Percentiles rank a stretch among this genome's conserved stretches.
Conservation (phyloP, 192 early-diverging fungal species). For the Backusella westeae region DNA sequence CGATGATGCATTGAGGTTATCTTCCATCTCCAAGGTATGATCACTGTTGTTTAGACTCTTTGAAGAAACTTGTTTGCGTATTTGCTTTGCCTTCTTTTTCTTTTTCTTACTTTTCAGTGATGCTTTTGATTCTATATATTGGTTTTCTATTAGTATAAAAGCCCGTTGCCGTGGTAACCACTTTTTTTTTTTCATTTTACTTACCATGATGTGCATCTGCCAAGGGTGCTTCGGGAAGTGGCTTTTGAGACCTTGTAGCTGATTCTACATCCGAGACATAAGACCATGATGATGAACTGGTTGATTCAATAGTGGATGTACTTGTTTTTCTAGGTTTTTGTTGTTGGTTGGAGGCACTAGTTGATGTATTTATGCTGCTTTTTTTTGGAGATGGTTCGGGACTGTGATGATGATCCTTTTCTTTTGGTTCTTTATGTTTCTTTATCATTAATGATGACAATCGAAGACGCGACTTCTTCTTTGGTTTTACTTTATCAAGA, state of each 20-base stretch:
- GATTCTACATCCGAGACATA: constrained; percentile 2
- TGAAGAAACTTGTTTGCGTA: not conserved
- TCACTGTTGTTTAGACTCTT: not conserved
- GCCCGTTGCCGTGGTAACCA: not conserved
- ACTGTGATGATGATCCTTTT: not conserved
- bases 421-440: constrained; percentile 2
- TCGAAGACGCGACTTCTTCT: constrained; percentile 2
- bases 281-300: constrained; percentile 4
- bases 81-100: not conserved
- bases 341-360: not conserved
- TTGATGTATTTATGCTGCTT: not conserved
- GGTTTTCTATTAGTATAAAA: not conserved
- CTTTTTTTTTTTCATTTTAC: not conserved
- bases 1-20: not conserved
- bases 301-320: constrained; percentile 11
- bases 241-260: not conserved
- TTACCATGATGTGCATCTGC: not conserved
- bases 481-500: not conserved
- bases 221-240: not conserved
- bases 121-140: not conserved
- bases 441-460: constrained; percentile 7
- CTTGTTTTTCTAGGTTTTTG: constrained; percentile 1
- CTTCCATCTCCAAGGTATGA: not conserved
- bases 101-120: not conserved
- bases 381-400: not conserved